phyloP scores from a whole-genome alignment of 306 rosid species.

The Calophaca sinica region DNA sequence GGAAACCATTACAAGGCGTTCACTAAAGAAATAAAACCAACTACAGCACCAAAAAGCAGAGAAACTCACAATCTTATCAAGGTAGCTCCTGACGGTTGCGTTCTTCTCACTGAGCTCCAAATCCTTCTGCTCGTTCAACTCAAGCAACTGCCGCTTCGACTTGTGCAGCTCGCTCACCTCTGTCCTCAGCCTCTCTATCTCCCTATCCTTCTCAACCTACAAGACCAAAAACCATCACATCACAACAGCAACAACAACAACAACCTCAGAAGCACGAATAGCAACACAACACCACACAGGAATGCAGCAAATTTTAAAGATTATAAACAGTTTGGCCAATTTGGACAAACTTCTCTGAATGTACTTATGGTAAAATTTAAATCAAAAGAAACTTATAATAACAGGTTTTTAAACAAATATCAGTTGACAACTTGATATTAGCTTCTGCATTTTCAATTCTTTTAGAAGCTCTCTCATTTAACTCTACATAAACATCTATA shows the following conservation, averaged over 20 bases:
- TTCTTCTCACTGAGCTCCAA: slow-evolving; percentile 79
- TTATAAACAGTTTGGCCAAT: not conserved
- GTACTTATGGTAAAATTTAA: not conserved
- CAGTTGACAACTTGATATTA: not conserved
- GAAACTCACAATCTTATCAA: slow-evolving; percentile 85
- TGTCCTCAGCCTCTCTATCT: slow-evolving; percentile 76
- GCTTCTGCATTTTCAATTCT: no score
- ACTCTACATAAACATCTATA: not conserved
- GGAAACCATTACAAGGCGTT: not conserved
- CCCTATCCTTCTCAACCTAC: slow-evolving; percentile 88
- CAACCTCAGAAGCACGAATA: not conserved
- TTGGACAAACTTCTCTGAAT: not conserved
- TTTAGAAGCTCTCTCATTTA: not conserved
- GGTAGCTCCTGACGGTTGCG: slow-evolving; percentile 74
- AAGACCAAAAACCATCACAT: slow-evolving; percentile 24
- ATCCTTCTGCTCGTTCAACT: slow-evolving; percentile 74
- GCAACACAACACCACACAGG: slow-evolving; percentile 4
- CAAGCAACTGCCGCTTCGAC: slow-evolving; percentile 85
- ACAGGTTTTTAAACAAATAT: not conserved
- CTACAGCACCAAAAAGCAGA: slow-evolving; percentile 28
- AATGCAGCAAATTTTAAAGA: not conserved
- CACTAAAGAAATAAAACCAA: slow-evolving; percentile 15
- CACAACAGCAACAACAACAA: not conserved
- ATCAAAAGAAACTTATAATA: not conserved
- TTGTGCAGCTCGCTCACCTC: slow-evolving; percentile 82